Conservation (phyloP, 2,329 filamentous ascomycete genomes). For the Paecilomyces fulvus region DNA sequence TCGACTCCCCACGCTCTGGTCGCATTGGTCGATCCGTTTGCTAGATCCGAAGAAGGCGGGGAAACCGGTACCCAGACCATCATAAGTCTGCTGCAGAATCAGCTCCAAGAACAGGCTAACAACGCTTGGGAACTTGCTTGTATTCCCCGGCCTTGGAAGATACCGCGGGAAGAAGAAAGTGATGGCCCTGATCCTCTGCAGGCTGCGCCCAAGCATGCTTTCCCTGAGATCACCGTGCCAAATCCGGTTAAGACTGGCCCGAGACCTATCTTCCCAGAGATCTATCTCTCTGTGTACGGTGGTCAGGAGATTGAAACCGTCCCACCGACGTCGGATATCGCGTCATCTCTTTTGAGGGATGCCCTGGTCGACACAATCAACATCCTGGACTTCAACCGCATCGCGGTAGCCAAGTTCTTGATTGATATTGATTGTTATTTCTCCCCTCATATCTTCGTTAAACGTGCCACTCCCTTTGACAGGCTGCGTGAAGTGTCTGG, state of each 20-base stretch:
- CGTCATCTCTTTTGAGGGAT: constrained; percentile 77
- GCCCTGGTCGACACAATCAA: constrained; percentile 88
- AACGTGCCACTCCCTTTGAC: constrained; percentile 87
- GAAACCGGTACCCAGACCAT: constrained; percentile 62
- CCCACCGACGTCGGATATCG: constrained; percentile 64
- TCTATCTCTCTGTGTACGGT: constrained; percentile 87
- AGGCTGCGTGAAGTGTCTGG: constrained; percentile 61
- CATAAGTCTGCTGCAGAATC: constrained; percentile 74
- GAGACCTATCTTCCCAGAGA: constrained; percentile 76
- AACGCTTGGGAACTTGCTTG: constrained; percentile 66
- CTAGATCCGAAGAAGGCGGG: constrained; percentile 40
- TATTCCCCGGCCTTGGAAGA: constrained; percentile 49
- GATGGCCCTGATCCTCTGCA: constrained; percentile 50
- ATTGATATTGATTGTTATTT: constrained; percentile 97
- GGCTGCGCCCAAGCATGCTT: constrained; percentile 59
- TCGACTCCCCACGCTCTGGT: constrained; percentile 80
- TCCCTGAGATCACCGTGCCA: constrained; percentile 70
- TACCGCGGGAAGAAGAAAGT: constrained; percentile 24
- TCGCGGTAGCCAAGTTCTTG: constrained; percentile 74
- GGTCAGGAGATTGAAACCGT: constrained; percentile 85
- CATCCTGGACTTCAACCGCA: constrained; percentile 84
- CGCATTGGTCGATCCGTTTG: constrained; percentile 77
- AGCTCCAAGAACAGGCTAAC: constrained; percentile 68
- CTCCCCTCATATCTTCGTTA: constrained; percentile 79
- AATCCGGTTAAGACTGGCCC: constrained; percentile 65